Evolutionary conservation across 1,139 yeast species (phyloP).

Genomic region (Eremothecium sinecaudum): DNA sequence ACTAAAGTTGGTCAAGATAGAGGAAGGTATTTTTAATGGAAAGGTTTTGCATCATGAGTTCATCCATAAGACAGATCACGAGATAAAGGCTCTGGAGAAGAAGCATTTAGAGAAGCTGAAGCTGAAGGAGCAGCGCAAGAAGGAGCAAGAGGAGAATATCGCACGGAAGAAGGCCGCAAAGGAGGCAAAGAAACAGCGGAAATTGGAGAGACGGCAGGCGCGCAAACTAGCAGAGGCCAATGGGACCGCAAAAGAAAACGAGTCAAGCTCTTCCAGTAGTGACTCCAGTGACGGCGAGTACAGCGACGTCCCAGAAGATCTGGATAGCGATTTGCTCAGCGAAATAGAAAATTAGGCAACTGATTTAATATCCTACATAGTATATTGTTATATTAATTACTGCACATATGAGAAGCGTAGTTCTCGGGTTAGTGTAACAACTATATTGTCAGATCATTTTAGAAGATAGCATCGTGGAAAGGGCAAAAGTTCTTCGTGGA

Average conservation of each 20-base stretch:
- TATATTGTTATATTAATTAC: no score
- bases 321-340: constrained; percentile 37
- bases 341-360: constrained; percentile 29
- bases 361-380: constrained; percentile 1
- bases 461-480: constrained; percentile 22
- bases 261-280: constrained; percentile 15
- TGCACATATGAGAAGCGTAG: no score
- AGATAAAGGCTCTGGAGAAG: constrained; percentile 53
- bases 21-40: constrained; percentile 83
- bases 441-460: no score
- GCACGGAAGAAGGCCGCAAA: constrained; percentile 66
- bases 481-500: constrained; percentile 22
- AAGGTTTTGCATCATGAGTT: constrained; percentile 76
- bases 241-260: constrained; percentile 20
- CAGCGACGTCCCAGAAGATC: constrained; percentile 35
- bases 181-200: constrained; percentile 64
- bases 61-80: constrained; percentile 52
- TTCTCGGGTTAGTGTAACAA: no score
- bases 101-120: constrained; percentile 54
- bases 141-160: constrained; percentile 72
- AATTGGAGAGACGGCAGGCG: constrained; percentile 47
- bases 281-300: constrained; percentile 24
- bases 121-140: constrained; percentile 62
- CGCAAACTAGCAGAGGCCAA: constrained; percentile 27
- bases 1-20: constrained; percentile 71